Percentiles rank a stretch among this genome's conserved stretches.
Evolutionary conservation across 352 stramenopile species (phyloP).

Genomic region (Thalassiosira mediterranea): DNA sequence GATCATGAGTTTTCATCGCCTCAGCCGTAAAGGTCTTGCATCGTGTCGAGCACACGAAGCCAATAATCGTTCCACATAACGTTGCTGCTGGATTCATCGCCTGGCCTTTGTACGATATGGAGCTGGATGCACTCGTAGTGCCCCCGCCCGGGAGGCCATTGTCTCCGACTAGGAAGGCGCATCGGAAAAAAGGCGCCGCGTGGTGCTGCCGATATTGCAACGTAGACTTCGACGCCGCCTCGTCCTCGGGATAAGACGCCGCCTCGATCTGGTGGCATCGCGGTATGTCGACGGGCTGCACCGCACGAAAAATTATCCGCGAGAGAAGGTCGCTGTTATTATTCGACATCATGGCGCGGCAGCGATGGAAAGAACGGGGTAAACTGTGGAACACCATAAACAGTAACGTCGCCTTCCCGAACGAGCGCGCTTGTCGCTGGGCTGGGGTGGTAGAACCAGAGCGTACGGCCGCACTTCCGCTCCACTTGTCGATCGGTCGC

Average conservation of each 20-base stretch:
- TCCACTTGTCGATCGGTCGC: too few species aligned
- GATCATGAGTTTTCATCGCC: conserved; percentile 86
- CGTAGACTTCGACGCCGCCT: conserved; percentile 85
- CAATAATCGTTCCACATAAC: conserved; percentile 77
- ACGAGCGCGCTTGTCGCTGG: too few species aligned
- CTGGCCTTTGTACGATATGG: conserved; percentile 31
- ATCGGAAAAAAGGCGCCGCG: conserved; percentile 83
- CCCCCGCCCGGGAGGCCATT: conserved; percentile 13
- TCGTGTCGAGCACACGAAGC: conserved; percentile 90
- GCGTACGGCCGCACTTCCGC: too few species aligned
- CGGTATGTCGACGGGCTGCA: conserved; percentile 71
- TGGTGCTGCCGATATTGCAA: conserved; percentile 89
- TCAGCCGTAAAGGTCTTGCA: conserved; percentile 81
- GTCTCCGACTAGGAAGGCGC: conserved; percentile 83
- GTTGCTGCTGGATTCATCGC: conserved; percentile 14
- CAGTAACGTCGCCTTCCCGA: too few species aligned
- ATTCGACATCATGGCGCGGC: conserved; percentile 11
- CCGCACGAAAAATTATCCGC: conserved; percentile 48
- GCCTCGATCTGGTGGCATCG: conserved; percentile 68
- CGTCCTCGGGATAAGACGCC: conserved; percentile 86
- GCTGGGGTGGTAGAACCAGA: too few species aligned
- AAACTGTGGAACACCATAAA: too few species aligned
- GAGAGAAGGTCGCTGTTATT: conserved; percentile 20
- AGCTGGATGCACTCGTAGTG: conserved; percentile 17
- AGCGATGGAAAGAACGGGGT: conserved; percentile 1